Evolutionary conservation across 306 rosid species (phyloP).

Genomic region (Lathyrus oleraceus): DNA sequence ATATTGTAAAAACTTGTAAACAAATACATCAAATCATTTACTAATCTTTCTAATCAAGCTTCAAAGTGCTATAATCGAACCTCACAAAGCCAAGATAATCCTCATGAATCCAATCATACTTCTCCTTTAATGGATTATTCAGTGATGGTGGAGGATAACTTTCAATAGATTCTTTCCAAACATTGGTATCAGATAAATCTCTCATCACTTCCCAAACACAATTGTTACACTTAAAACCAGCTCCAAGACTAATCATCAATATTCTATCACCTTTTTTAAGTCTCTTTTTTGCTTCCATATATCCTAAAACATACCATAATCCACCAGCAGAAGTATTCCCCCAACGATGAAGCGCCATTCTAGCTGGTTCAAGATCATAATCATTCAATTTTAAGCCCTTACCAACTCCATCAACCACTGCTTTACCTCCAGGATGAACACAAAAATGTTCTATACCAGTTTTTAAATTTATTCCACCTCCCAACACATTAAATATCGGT

Average conservation of each 20-base stretch:
- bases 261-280: slow-evolving; percentile 65
- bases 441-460: slow-evolving; percentile 74
- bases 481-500: slow-evolving; percentile 26
- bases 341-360: slow-evolving; percentile 84
- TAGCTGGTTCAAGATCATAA: slow-evolving; percentile 70
- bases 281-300: slow-evolving; percentile 93
- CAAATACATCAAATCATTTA: too few species aligned
- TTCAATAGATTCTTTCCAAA: slow-evolving; percentile 64
- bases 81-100: slow-evolving; percentile 66
- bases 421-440: slow-evolving; percentile 76
- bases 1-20: neutral
- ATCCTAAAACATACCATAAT: slow-evolving; percentile 84
- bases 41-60: neutral
- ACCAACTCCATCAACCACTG: slow-evolving; percentile 78
- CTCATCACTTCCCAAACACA: slow-evolving; percentile 85
- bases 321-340: slow-evolving; percentile 90
- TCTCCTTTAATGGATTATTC: slow-evolving; percentile 62
- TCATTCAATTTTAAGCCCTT: slow-evolving; percentile 60
- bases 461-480: slow-evolving; percentile 55
- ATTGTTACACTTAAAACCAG: slow-evolving; percentile 86
- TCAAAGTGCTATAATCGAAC: slow-evolving; percentile 42
- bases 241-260: slow-evolving; percentile 88
- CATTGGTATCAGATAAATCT: slow-evolving; percentile 63
- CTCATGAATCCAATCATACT: slow-evolving; percentile 70
- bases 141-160: slow-evolving; percentile 56